Conservation (phyloP, 805 yeast genomes). For the Cyberlindnera petersonii region DNA sequence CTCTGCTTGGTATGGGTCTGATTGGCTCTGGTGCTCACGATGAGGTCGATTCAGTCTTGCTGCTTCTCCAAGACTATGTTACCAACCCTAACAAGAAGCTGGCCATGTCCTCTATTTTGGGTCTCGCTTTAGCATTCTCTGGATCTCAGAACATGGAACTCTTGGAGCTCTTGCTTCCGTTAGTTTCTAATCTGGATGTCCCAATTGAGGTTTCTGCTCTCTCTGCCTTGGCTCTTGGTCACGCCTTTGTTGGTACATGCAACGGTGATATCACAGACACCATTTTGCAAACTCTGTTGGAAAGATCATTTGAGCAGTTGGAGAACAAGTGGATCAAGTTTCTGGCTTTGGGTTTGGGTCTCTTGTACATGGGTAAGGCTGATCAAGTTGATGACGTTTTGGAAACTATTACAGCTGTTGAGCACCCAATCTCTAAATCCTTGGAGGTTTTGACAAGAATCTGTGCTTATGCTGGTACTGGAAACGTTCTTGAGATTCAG, state of each 20-base stretch:
- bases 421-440: slow-evolving; percentile 87
- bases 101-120: slow-evolving; percentile 80
- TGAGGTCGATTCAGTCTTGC: slow-evolving; percentile 89
- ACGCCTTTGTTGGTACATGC: slow-evolving; percentile 92
- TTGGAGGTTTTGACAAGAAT: slow-evolving; percentile 85
- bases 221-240: slow-evolving; percentile 91
- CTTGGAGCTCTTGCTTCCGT: slow-evolving; percentile 69
- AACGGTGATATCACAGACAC: slow-evolving; percentile 93
- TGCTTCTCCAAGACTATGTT: slow-evolving; percentile 80
- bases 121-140: slow-evolving; percentile 91
- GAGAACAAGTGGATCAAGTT: slow-evolving; percentile 85
- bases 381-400: slow-evolving; percentile 92
- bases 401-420: slow-evolving; percentile 91
- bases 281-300: slow-evolving; percentile 83
- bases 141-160: slow-evolving; percentile 89
- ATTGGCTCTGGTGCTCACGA: slow-evolving; percentile 91
- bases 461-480: slow-evolving; percentile 96
- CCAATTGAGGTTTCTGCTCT: slow-evolving; percentile 77
- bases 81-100: slow-evolving; percentile 57
- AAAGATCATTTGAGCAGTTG: slow-evolving; percentile 73
- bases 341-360: slow-evolving; percentile 87
- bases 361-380: slow-evolving; percentile 88
- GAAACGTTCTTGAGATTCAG: slow-evolving; percentile 93
- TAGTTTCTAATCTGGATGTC: slow-evolving; percentile 71
- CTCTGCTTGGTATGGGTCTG: slow-evolving; percentile 91